Conservation (phyloP, 345 rosid genomes). For the Eutrema japonicum region DNA sequence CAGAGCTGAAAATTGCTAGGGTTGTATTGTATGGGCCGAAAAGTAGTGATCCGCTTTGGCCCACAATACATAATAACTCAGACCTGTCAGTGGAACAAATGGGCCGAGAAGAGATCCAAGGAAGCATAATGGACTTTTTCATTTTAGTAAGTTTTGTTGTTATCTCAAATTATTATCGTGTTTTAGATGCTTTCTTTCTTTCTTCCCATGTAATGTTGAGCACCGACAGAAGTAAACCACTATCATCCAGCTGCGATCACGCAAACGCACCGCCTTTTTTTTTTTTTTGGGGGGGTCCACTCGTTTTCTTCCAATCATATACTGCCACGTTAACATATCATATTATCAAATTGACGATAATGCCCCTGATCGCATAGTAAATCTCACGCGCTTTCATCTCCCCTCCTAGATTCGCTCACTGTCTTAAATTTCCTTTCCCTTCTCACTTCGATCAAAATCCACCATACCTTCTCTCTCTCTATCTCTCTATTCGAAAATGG, state of each 20-base stretch:
- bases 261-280: conserved; percentile 38
- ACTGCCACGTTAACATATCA: neutral
- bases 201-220: conserved; percentile 38
- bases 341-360: neutral
- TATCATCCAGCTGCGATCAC: conserved; percentile 41
- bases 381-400: conserved; percentile 37
- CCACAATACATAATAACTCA: neutral
- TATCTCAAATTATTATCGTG: neutral
- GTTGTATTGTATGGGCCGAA: neutral
- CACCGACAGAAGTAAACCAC: conserved; percentile 38
- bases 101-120: neutral
- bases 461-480: neutral
- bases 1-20: neutral
- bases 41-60: neutral
- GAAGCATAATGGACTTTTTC: conserved; percentile 1
- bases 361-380: neutral
- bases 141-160: neutral
- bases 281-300: neutral
- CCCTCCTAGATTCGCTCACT: conserved; percentile 32
- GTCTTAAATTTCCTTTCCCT: conserved; percentile 23
- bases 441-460: neutral
- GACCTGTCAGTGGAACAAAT: neutral
- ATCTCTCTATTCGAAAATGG: conserved; percentile 49
- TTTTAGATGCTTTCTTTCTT: conserved; percentile 25
- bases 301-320: neutral